Evolutionary conservation across 768 basidiomycete genomes (phyloP).

Genomic region (Floccularia luteovirens): DNA sequence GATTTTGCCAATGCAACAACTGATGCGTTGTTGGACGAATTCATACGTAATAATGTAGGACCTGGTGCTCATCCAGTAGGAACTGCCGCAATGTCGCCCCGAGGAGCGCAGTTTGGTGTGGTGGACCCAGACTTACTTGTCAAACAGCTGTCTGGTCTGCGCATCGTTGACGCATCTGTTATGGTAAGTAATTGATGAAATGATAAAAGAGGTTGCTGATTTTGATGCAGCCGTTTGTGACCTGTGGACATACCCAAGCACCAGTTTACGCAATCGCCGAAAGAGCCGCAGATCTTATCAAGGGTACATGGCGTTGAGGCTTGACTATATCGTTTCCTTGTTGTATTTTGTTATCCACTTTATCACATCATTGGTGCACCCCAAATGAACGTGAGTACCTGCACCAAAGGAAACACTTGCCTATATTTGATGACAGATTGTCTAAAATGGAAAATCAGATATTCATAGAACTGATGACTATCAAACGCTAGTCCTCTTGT

Average conservation of each 20-base stretch:
- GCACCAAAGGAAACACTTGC: too few relatives aligned
- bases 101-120: slow-evolving; percentile 16
- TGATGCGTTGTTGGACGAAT: slow-evolving; percentile 17
- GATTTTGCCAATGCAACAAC: slow-evolving; percentile 11
- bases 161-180: slow-evolving; percentile 27
- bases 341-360: too few relatives aligned
- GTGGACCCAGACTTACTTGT: slow-evolving; percentile 25
- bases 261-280: slow-evolving; percentile 23
- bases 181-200: slow-evolving; percentile 12
- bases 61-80: slow-evolving; percentile 21
- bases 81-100: slow-evolving; percentile 19
- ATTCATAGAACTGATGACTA: too few relatives aligned
- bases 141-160: slow-evolving; percentile 20
- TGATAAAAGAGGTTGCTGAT: not conserved
- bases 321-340: too few relatives aligned
- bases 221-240: slow-evolving; percentile 14
- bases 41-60: slow-evolving; percentile 9
- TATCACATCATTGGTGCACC: too few relatives aligned
- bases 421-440: too few relatives aligned
- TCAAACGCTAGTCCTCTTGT: too few relatives aligned
- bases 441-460: too few relatives aligned
- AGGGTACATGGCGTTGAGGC: slow-evolving; percentile 4
- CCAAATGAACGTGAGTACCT: too few relatives aligned
- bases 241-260: slow-evolving; percentile 21
- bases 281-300: slow-evolving; percentile 23